Evolutionary conservation across 768 basidiomycete genomes (phyloP), one percentile per base, ranked within the genome.

Genomic region (Cystobasidium tubakii): DNA sequence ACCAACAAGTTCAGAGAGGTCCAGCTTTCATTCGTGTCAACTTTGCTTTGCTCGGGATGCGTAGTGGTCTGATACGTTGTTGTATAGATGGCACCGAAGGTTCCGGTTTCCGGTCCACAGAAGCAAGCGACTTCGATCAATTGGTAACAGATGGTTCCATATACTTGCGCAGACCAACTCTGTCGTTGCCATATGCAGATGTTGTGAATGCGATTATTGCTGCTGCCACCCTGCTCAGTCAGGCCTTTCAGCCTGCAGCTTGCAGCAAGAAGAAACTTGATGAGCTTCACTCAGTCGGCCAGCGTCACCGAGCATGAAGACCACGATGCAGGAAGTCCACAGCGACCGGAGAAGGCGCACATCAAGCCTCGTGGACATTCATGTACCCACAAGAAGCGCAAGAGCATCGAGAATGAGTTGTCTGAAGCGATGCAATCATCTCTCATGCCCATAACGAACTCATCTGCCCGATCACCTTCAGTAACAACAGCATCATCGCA

Each of bases 331-430:
- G 46, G 10, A 50, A 50, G 46, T 9, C 46, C 46, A 29, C 57
- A 60, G 57, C 57, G 39, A 23, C 66, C 66, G n/a, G 66, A 67
- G 46, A 19, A 36, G 31, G 66, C 66, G 34, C 66, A 67, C 34
- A n/a, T 67, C 50, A 65, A 65, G 39, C 15, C 43, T 15, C 25
- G 21, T 29, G 57, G 2, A 12, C 29, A 65, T 50, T 27, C 66
- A 46, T 12, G 42, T 9, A 46, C 29, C 13, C 43, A 46, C 27
- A 21, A 53, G 15, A 10, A 36, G 50, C 25, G 23, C 55, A 67
- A 67, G n/a, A 23, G 66, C 66, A 43, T 67, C 50, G 66, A 67
- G 34, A 43, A 46, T 46, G 44, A 67, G 50, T 36, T 67, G 42
- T 50, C 43, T 15, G 42, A 67, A 67, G 66, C 66, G 10, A 67